Percentiles rank a stretch among this genome's conserved stretches.
Conservation (phyloP, 1,284 basidiomycete species). For the Pascua sp. region DNA sequence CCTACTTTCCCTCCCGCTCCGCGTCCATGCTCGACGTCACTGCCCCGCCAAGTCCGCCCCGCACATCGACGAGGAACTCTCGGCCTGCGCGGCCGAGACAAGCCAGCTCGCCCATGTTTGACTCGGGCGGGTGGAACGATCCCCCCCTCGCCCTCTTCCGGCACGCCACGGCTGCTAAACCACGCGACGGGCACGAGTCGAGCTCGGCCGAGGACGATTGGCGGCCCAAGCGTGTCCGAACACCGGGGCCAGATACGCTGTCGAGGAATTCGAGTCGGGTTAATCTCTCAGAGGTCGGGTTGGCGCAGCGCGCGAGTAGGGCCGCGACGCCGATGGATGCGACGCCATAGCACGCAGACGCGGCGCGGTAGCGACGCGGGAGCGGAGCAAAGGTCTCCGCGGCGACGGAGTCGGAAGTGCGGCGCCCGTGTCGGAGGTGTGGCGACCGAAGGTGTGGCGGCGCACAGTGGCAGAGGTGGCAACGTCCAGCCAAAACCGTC, state of each 20-base stretch:
- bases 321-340: conserved; percentile 17
- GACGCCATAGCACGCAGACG: not conserved
- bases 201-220: conserved; percentile 9
- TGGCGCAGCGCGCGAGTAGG: conserved; percentile 39
- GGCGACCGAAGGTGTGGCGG: not conserved
- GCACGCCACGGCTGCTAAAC: not conserved
- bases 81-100: not conserved
- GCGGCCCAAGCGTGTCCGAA: not conserved
- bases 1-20: not conserved
- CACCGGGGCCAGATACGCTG: conserved; percentile 19
- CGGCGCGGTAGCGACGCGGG: no score
- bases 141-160: conserved; percentile 35
- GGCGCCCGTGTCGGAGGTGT: no score
- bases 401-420: no score
- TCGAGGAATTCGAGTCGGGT: conserved; percentile 44
- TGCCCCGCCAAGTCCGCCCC: not conserved
- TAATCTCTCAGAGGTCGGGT: conserved; percentile 41
- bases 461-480: no score
- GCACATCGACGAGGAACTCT: conserved; percentile 16
- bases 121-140: conserved; percentile 46
- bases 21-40: conserved; percentile 8
- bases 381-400: no score
- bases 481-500: no score
- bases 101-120: no score
- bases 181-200: conserved; percentile 1